These are phyloP conservation scores for Wickerhamiella lipophila DNA, from an alignment of 805 yeast genomes.

Conservation along the genomic window DNA sequence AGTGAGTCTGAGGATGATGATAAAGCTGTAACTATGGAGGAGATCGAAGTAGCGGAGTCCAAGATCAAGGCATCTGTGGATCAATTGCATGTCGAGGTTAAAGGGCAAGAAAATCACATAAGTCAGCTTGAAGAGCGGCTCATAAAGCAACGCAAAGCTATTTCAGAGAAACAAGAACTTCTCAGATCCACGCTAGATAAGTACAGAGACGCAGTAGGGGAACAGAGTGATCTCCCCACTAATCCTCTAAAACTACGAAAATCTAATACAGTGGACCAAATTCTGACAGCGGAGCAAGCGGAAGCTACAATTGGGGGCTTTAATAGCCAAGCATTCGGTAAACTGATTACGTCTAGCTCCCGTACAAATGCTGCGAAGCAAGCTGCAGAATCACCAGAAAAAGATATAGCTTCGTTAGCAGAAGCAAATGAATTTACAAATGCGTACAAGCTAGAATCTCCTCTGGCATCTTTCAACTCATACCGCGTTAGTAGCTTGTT, in stretches of 20 bases:
- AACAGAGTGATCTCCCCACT: neutral
- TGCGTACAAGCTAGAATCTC: neutral
- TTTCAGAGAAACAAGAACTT: neutral
- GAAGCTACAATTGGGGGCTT: neutral
- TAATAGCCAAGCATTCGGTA: neutral
- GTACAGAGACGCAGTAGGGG: neutral
- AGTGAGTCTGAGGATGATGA: neutral
- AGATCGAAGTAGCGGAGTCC: neutral
- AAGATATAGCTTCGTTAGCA: neutral
- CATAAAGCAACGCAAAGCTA: neutral
- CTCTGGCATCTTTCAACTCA: neutral
- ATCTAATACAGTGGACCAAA: neutral
- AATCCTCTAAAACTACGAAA: neutral
- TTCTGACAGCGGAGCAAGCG: neutral
- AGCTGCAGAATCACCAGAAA: neutral
- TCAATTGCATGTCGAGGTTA: neutral
- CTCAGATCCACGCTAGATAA: neutral
- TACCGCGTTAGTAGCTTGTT: slow-evolving; percentile 18
- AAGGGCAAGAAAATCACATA: neutral
- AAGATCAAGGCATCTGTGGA: neutral
- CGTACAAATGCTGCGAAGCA: neutral
- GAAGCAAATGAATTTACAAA: neutral
- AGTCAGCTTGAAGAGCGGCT: neutral
- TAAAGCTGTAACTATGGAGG: neutral
- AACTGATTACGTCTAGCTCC: neutral